Conservation (phyloP, 140 eudicot genomes). For the Oenanthe javanica region DNA sequence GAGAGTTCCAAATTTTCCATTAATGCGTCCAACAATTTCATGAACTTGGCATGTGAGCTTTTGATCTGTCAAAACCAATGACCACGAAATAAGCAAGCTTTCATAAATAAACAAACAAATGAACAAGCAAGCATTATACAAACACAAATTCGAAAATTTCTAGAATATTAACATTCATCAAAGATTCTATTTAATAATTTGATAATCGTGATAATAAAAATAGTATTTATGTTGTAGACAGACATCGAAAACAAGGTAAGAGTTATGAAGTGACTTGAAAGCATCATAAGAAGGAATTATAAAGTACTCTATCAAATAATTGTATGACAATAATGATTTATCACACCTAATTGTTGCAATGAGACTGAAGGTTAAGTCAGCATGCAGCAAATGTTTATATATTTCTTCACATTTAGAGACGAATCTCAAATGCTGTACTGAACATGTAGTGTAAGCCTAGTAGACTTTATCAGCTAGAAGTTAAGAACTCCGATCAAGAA, state of each 20-base stretch:
- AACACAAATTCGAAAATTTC: not conserved
- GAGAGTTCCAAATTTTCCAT: slow-evolving; percentile 85
- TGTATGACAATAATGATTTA: not conserved
- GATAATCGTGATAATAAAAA: not conserved
- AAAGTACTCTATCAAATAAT: not conserved
- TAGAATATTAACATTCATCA: not conserved
- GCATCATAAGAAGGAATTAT: not conserved
- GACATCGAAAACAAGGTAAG: not conserved
- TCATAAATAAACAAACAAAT: not conserved
- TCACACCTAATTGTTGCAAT: not conserved
- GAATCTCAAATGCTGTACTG: not conserved
- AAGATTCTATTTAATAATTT: not conserved
- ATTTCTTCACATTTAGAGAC: not conserved
- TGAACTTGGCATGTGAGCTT: slow-evolving; percentile 88
- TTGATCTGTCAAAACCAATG: slow-evolving; percentile 52
- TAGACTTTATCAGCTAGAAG: not conserved
- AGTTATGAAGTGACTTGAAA: not conserved
- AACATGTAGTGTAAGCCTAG: not conserved
- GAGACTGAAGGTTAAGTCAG: not conserved
- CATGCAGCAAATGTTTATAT: not conserved
- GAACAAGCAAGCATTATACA: not conserved
- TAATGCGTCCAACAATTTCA: slow-evolving; percentile 87
- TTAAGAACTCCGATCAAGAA: not conserved
- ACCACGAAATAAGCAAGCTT: not conserved
- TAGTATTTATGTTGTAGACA: not conserved